Conservation (phyloP, 495 filamentous ascomycete species). For the Xylaria longipes region DNA sequence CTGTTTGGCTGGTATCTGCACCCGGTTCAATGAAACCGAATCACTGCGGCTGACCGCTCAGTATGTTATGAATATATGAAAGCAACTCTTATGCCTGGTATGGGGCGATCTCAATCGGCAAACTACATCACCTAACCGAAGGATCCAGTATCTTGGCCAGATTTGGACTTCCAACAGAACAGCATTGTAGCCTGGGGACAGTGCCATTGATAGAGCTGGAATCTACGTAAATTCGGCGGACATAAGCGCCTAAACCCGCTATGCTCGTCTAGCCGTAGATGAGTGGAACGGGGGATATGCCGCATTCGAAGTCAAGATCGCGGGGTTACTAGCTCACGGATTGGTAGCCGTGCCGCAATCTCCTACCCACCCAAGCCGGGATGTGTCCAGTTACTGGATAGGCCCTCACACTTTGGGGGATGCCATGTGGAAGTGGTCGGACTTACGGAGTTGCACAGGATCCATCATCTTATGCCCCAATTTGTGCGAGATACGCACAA, state of each 20-base stretch:
- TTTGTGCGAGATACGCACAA: neutral
- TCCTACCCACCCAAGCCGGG: neutral
- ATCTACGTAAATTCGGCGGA: neutral
- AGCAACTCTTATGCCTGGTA: neutral
- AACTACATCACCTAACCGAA: neutral
- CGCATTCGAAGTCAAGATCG: neutral
- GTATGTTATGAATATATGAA: neutral
- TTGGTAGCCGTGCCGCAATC: neutral
- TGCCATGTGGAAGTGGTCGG: neutral
- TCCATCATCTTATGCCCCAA: neutral
- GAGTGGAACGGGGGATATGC: neutral
- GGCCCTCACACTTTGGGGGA: neutral
- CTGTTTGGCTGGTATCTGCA: neutral
- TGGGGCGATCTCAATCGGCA: neutral
- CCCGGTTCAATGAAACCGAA: neutral
- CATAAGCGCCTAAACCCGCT: conserved; percentile 10
- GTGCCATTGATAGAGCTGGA: neutral
- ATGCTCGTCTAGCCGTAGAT: neutral
- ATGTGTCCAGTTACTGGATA: neutral
- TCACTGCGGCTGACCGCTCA: neutral
- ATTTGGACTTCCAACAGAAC: neutral
- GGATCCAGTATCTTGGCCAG: neutral
- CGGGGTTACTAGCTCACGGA: too few relatives aligned
- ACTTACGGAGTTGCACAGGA: neutral
- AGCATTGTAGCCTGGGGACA: neutral